Percentiles rank a stretch among this genome's conserved stretches.
Evolutionary conservation across 805 yeast genomes (phyloP).

Genomic region (Nakazawaea molendinolei): DNA sequence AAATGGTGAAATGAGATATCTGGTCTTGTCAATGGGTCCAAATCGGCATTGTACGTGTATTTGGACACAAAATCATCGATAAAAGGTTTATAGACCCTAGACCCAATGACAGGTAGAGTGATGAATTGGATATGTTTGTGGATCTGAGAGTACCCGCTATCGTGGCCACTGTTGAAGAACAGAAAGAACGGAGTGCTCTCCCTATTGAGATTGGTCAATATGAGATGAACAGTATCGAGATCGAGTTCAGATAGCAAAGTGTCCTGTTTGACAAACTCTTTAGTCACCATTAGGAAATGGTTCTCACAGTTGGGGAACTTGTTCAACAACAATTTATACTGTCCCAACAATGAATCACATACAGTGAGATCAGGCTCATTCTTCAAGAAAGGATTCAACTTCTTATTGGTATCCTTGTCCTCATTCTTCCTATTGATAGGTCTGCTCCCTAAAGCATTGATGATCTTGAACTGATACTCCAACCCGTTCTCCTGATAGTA

Average conservation of each 20-base stretch:
- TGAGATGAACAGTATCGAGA: conserved; percentile 47
- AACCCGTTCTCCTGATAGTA: neutral
- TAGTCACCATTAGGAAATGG: conserved; percentile 78
- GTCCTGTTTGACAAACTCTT: conserved; percentile 63
- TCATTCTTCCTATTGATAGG: conserved; percentile 24
- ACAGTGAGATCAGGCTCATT: conserved; percentile 77
- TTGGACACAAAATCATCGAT: conserved; percentile 1
- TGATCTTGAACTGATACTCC: conserved; percentile 24
- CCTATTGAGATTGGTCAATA: conserved; percentile 44
- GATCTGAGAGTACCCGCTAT: conserved; percentile 91
- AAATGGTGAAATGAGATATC: conserved; percentile 76
- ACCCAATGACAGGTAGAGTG: conserved; percentile 41
- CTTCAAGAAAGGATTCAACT: conserved; percentile 66
- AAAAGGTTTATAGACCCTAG: conserved; percentile 2
- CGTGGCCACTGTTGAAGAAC: conserved; percentile 83
- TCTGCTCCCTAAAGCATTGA: conserved; percentile 25
- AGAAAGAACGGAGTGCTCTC: conserved; percentile 53
- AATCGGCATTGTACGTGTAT: neutral
- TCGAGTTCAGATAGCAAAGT: conserved; percentile 69
- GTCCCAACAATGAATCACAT: conserved; percentile 40
- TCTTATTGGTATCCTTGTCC: conserved; percentile 18
- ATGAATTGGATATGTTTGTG: conserved; percentile 91
- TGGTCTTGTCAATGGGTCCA: conserved; percentile 52
- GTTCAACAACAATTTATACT: conserved; percentile 66
- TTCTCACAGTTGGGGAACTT: conserved; percentile 79